Evolutionary conservation across 768 basidiomycete genomes (phyloP), one percentile per base, ranked within the genome.

Genomic region (Suillus subaureus): DNA sequence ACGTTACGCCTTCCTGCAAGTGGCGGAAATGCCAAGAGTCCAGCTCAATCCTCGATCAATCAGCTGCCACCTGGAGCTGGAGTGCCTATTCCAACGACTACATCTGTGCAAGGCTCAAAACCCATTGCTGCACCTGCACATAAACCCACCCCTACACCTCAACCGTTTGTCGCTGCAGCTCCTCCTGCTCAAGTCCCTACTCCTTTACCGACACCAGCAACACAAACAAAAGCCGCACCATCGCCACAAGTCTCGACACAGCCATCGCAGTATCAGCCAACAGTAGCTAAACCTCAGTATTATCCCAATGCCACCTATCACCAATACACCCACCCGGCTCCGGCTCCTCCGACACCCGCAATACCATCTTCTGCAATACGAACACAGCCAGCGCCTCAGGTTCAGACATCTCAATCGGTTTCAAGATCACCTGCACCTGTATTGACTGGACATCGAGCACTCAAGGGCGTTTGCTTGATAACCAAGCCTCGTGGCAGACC

Each of bases 401-500:
- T 69, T 60, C 75, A 66, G 45, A 73, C 66, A 13, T 70, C 65
- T 18, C 76, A 73, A 39, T 78, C 76, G 26, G 75, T 75, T 21
- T 77, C 76, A 23, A 75, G 77, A 61, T 71, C 77, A 3, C 69
- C 75, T 61, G 66, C 73, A 15, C 74, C 78, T 40, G 70, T 73
- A n/a, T 56, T 75, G n/a, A 70, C 65, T 68, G 73, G 78, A 7
- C 70, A 71, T 56, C 83, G 83, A 62, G 85, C 82, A 62, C 76
- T 92, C 66, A 85, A 83, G 67, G 80, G 79, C 45, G 80, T 90
- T 42, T 80, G 73, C n/a, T 72, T 90, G 63, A 78, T 76, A 45
- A 82, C 87, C n/a, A 80, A 87, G 57, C 92, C 92, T 13, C 78
- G 76, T 12, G 87, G 85, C 37, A 81, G 93, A 47, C 78, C 78